Evolutionary conservation across 108 stramenopile species (phyloP), one percentile per base, ranked within the genome.

Genomic region (Cyclostephanos invisitatus): DNA sequence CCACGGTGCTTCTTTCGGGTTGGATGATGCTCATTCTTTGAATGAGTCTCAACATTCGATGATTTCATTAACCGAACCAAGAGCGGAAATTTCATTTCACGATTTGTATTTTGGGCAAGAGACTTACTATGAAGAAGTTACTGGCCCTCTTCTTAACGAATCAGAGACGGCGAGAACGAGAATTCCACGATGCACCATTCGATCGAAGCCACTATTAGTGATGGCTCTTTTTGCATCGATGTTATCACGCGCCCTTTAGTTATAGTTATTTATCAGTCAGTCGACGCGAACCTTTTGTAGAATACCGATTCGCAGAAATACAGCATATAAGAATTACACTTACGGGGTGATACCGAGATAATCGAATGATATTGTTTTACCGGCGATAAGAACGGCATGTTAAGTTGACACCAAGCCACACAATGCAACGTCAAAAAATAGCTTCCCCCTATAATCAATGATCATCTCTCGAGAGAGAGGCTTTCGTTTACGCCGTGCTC

Each of bases 61-160:
- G n/a, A 29, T 18, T 18, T 65, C 64, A 51, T 36, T 65, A n/a
- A 50, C 11, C 15, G 27, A 12, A 17, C 25, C 49, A 37, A 32
- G 21, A 50, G 6, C 12, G 17, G 47, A 48, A 12, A 47, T 46
- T 47, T 9, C 42, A 24, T 40, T 20, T 21, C 38, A 64, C 38
- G 64, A 64, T 46, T 48, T 2, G 21, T 64, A 47, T 29, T 64
- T 64, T 47, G 64, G 64, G 17, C 29, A 64, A 64, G 64, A 64
- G 18, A 18, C 14, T 29, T 59, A 37, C 32, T 21, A 6, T 2
- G 27, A 28, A 0, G 55, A 56, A 7, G 15, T 5, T 28, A 8
- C 25, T 28, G 27, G 24, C 27, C 1, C 9, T 36, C 36, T 38
- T 37, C 36, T 18, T 2, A 59, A 59, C 12, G 58, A 59, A 37